phyloP scores from a whole-genome alignment of 176 grass and related monocot genomes.

The Aegilops umbellulata region DNA sequence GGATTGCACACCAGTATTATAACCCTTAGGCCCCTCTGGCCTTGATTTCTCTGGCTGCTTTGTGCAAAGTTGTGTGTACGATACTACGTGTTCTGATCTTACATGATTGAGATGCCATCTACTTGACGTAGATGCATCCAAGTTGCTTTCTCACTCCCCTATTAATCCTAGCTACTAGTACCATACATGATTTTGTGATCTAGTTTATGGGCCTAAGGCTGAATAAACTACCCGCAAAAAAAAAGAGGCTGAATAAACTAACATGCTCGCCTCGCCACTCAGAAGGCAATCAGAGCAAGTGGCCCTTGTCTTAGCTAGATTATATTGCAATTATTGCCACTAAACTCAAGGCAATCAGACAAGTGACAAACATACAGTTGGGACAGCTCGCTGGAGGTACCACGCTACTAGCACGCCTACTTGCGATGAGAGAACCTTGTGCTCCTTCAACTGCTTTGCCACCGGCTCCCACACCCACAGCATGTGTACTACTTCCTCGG shows the following conservation, averaged over 20 bases:
- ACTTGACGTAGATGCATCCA: background rate
- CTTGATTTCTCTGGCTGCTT: background rate
- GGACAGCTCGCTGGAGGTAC: conserved; percentile 9
- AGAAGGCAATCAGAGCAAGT: background rate
- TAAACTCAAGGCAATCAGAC: conserved; percentile 2
- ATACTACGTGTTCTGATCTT: no score
- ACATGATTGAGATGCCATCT: conserved; percentile 25
- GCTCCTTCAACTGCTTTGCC: background rate
- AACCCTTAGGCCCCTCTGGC: background rate
- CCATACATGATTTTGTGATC: background rate
- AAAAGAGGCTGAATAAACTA: conserved; percentile 11
- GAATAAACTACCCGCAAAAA: no score
- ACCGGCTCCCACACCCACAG: background rate
- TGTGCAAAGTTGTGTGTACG: conserved; percentile 11
- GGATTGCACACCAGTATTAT: conserved; percentile 12
- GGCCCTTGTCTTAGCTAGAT: conserved; percentile 2
- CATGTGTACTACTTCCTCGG: no score
- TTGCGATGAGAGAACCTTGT: conserved; percentile 15
- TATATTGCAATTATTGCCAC: conserved; percentile 22
- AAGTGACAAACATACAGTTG: background rate
- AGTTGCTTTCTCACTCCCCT: conserved; percentile 44
- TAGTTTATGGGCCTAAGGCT: background rate
- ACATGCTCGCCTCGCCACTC: background rate
- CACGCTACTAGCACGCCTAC: background rate
- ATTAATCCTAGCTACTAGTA: background rate